Base-by-base conservation (phyloP, 768 basidiomycete species). In the Phylloporus arenicola region DNA sequence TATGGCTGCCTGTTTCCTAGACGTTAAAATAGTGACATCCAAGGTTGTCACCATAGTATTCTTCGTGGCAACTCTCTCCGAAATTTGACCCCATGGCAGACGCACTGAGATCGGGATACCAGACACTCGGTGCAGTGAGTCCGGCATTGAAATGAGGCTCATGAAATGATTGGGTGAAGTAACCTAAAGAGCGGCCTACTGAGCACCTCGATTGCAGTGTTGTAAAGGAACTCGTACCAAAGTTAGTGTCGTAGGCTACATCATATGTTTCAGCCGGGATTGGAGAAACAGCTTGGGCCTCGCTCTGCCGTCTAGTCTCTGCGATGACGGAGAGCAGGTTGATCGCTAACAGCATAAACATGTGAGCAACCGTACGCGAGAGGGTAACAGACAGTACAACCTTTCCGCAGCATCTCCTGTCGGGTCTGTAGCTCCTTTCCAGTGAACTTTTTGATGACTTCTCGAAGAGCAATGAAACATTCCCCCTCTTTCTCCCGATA, bases 401-500 rank as follows among this genome's bases (percentile, higher is more conserved):
- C 64, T 60, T 54, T 60, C n/a, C 12, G 45, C 17, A 65, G 30
- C 30, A 54, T 51, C 9, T 65, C 65, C 1, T 61, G 45, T 8
- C 64, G 60, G 10, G 48, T 61, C 14, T 30, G 47, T 2, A 25
- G 53, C 22, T 56, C 60, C 10, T 56, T 45, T 16, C 54, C 50
- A 0, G 57, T 67, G 33, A 65, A 39, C 7, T 51, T 25, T n/a
- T 42, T 52, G 41, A 67, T 59, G 40, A 43, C 22, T 1, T 34
- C 41, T 11, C 53, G 51, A n/a, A 65, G 61, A 1, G 20, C 22
- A 2, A 16, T 45, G 19, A 65, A 54, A 35, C 34, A 52, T 1
- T 55, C 57, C 7, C 43, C 35, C 30, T 65, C 63, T 40, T 52
- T 65, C 31, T 56, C 46, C 24, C 64, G 63, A 35, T 65, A 65